A percentile compares a stretch with the other conserved stretches of the same genome.
phyloP scores from a whole-genome alignment of 108 stramenopile species.

The Cyclotella baltica region DNA sequence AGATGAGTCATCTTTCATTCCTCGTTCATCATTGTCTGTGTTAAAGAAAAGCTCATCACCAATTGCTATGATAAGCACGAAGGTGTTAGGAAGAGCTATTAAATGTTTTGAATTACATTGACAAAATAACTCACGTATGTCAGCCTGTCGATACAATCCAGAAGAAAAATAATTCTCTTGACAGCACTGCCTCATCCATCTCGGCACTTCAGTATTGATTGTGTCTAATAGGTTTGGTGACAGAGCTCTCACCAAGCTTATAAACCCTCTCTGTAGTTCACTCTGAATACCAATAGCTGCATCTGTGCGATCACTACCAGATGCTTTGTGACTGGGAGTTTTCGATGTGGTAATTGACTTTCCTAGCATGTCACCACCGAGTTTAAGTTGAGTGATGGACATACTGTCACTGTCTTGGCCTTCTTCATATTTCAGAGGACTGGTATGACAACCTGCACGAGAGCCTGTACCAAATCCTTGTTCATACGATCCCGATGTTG shows the following conservation, averaged over 20 bases:
- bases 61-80: slow-evolving; percentile 19
- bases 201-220: slow-evolving; percentile 69
- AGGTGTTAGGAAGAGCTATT: background rate
- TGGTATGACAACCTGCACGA: slow-evolving; percentile 11
- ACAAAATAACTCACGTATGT: slow-evolving; percentile 66
- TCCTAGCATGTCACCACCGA: slow-evolving; percentile 23
- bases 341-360: slow-evolving; percentile 26
- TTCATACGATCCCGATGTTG: slow-evolving; percentile 39
- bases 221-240: slow-evolving; percentile 70
- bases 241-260: slow-evolving; percentile 67
- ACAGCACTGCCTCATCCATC: slow-evolving; percentile 77
- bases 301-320: slow-evolving; percentile 68
- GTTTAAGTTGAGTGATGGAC: slow-evolving; percentile 8
- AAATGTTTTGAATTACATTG: background rate
- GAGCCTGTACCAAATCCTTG: slow-evolving; percentile 25
- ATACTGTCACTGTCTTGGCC: slow-evolving; percentile 16
- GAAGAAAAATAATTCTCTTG: slow-evolving; percentile 85
- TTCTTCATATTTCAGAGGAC: slow-evolving; percentile 14
- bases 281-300: slow-evolving; percentile 87
- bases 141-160: slow-evolving; percentile 70
- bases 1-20: slow-evolving; percentile 31
- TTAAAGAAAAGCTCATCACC: slow-evolving; percentile 53
- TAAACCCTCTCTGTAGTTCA: slow-evolving; percentile 85
- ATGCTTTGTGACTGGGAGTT: slow-evolving; percentile 22
- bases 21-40: slow-evolving; percentile 24